Conservation (phyloP, 176 grass and related monocot genomes). For the Eleusine indica region DNA sequence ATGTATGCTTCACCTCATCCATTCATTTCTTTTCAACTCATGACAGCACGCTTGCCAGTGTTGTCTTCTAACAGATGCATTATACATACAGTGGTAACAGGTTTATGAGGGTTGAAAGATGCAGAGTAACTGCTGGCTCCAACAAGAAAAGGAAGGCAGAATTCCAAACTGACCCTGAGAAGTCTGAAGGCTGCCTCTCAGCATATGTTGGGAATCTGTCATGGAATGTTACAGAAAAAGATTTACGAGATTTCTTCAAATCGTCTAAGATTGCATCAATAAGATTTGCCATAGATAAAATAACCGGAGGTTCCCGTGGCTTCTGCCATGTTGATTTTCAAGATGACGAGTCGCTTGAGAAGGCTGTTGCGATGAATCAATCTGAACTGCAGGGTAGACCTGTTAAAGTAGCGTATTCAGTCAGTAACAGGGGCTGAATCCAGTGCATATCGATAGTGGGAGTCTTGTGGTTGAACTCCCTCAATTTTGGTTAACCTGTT, state of each 20-base stretch:
- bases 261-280: slow-evolving; percentile 66
- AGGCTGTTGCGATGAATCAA: slow-evolving; percentile 76
- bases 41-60: not conserved
- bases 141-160: slow-evolving; percentile 74
- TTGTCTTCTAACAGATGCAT: not conserved
- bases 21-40: not conserved
- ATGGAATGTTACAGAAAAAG: slow-evolving; percentile 73
- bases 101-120: slow-evolving; percentile 73
- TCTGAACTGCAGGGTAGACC: slow-evolving; percentile 63
- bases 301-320: slow-evolving; percentile 56
- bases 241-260: slow-evolving; percentile 64
- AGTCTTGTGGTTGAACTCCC: not conserved
- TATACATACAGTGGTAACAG: slow-evolving; percentile 53
- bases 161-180: slow-evolving; percentile 63
- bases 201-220: slow-evolving; percentile 82
- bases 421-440: slow-evolving; percentile 66
- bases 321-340: slow-evolving; percentile 90
- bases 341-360: slow-evolving; percentile 76
- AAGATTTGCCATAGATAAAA: slow-evolving; percentile 73
- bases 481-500: not conserved
- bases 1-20: slow-evolving; percentile 44
- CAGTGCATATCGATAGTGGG: not conserved
- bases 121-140: slow-evolving; percentile 50
- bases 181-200: slow-evolving; percentile 78
- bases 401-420: slow-evolving; percentile 79